Evolutionary conservation across 1,284 basidiomycete species (phyloP).

Genomic region (Pulveroboletus sp.): DNA sequence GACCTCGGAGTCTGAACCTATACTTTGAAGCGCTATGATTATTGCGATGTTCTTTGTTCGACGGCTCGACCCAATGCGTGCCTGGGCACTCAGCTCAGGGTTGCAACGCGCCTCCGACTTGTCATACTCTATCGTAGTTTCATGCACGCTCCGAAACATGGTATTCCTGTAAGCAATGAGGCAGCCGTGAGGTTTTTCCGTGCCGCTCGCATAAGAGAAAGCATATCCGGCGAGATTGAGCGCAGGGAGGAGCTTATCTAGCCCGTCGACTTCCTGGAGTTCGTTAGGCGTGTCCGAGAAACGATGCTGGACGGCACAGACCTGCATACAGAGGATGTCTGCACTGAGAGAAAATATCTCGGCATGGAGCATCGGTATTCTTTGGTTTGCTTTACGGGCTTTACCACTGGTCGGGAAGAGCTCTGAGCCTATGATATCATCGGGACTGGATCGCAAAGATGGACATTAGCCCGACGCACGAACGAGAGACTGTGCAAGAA

Average conservation of each 20-base stretch:
- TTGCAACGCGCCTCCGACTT: constrained; percentile 48
- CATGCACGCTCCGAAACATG: constrained; percentile 45
- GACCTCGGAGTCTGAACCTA: constrained; percentile 29
- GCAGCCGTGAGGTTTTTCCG: constrained; percentile 78
- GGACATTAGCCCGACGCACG: constrained; percentile 47
- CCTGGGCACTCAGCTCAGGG: constrained; percentile 30
- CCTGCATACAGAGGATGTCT: constrained; percentile 84
- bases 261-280: constrained; percentile 69
- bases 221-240: constrained; percentile 59
- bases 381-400: constrained; percentile 70
- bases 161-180: constrained; percentile 67
- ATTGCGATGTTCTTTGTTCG: constrained; percentile 82
- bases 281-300: constrained; percentile 1
- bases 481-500: constrained; percentile 74
- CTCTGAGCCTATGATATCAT: constrained; percentile 58
- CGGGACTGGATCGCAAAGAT: not conserved
- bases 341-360: constrained; percentile 67
- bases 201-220: constrained; percentile 61
- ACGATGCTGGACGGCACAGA: constrained; percentile 27
- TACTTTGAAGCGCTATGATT: constrained; percentile 60
- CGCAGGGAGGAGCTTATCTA: constrained; percentile 60
- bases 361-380: constrained; percentile 70
- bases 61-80: constrained; percentile 59
- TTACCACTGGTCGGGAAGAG: constrained; percentile 78
- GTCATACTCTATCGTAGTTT: constrained; percentile 62